phyloP scores from a whole-genome alignment of 768 basidiomycete genomes.

The Serendipita sp. region DNA sequence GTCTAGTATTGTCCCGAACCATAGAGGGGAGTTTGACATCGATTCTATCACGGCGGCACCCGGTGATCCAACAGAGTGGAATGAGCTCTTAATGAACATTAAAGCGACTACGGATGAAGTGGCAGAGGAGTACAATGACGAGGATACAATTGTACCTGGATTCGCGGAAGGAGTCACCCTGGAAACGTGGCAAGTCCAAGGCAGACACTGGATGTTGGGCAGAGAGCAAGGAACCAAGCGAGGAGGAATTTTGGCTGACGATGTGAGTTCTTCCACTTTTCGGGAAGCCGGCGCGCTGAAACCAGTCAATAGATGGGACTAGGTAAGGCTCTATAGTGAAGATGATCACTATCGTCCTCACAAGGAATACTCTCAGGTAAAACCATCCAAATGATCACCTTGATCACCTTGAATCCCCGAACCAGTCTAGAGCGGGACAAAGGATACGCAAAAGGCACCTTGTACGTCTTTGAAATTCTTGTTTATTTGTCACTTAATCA shows the following conservation, averaged over 20 bases:
- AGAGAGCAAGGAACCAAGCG: slow-evolving; percentile 63
- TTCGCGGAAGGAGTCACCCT: slow-evolving; percentile 56
- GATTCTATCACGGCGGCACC: neutral
- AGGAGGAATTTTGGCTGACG: slow-evolving; percentile 87
- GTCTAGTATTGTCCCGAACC: neutral
- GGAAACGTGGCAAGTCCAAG: slow-evolving; percentile 77
- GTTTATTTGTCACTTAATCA: too few relatives aligned
- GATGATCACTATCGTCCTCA: neutral
- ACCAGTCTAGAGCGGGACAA: slow-evolving; percentile 51
- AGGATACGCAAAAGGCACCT: slow-evolving; percentile 55
- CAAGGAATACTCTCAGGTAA: slow-evolving; percentile 32
- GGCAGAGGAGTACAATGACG: slow-evolving; percentile 34
- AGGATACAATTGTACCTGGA: slow-evolving; percentile 57
- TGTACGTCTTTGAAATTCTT: slow-evolving; percentile 40
- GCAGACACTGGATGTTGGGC: slow-evolving; percentile 74
- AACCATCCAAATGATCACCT: slow-evolving; percentile 79
- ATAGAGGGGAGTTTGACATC: neutral
- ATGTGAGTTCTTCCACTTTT: slow-evolving; percentile 32
- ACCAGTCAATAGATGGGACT: slow-evolving; percentile 18
- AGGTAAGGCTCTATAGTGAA: slow-evolving; percentile 7
- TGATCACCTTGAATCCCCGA: slow-evolving; percentile 71
- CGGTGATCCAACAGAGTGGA: neutral
- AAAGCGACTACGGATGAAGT: slow-evolving; percentile 26
- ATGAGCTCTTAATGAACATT: slow-evolving; percentile 1
- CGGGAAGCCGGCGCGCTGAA: too few relatives aligned